These are phyloP conservation scores for Strobilomyces confusus DNA, from an alignment of 768 basidiomycete species.

Conservation along the genomic window DNA sequence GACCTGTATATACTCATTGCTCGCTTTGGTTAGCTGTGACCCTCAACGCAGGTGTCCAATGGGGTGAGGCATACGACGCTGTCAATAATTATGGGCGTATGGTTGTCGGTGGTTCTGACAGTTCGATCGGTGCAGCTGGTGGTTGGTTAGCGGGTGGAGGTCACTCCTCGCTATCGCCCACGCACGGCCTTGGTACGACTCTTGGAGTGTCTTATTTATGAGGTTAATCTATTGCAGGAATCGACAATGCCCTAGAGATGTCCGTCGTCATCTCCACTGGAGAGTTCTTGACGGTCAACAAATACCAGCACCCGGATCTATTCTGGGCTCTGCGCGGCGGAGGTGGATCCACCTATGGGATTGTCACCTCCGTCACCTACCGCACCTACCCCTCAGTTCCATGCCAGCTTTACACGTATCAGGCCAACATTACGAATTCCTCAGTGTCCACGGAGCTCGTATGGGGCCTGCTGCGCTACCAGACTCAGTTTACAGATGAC, in stretches of 20 bases:
- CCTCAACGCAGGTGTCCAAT: constrained; percentile 25
- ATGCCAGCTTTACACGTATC: neutral
- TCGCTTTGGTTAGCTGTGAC: neutral
- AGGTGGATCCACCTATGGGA: too few species aligned
- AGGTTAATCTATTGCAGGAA: constrained; percentile 27
- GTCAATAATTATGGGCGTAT: constrained; percentile 34
- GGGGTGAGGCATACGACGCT: constrained; percentile 42
- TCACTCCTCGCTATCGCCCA: constrained; percentile 37
- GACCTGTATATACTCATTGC: too few species aligned
- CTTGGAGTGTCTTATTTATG: neutral
- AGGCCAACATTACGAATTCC: too few species aligned
- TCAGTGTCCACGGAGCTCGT: too few species aligned
- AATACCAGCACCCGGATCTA: too few species aligned
- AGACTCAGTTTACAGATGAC: too few species aligned
- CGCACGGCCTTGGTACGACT: constrained; percentile 39
- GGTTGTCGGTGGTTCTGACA: constrained; percentile 44
- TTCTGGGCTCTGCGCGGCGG: too few species aligned
- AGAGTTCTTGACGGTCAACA: constrained; percentile 36
- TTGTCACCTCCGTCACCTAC: too few species aligned
- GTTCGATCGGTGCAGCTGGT: constrained; percentile 33
- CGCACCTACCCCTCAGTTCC: neutral
- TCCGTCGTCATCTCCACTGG: constrained; percentile 43
- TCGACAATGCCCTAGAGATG: constrained; percentile 47
- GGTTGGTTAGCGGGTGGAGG: too few species aligned
- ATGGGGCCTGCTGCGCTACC: too few species aligned